Evolutionary conservation across 2,329 filamentous ascomycete genomes (phyloP).

Genomic region (Metarhizium anisopliae): DNA sequence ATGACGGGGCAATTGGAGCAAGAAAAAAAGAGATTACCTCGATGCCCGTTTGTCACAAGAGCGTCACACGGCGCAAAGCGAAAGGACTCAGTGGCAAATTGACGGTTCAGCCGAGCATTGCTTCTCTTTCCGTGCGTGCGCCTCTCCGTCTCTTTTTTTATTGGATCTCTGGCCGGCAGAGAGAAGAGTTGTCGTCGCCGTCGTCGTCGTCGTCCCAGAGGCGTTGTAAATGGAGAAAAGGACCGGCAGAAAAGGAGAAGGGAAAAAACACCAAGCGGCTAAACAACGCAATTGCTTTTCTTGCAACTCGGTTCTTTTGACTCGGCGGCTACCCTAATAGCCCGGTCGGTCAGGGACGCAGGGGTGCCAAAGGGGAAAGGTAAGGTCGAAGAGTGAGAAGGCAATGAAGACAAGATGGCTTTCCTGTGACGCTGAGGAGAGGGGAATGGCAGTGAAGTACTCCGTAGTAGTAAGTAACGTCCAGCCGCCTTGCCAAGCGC

Average conservation of each 20-base stretch:
- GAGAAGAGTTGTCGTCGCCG: neutral
- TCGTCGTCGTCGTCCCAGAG: neutral
- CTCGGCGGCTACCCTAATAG: neutral
- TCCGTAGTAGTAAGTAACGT: neutral
- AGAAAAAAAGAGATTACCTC: neutral
- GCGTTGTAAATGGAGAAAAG: neutral
- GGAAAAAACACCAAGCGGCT: neutral
- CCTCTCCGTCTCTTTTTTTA: neutral
- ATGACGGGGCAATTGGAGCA: neutral
- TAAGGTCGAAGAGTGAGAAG: neutral
- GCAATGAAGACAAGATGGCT: neutral
- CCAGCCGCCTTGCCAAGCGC: neutral
- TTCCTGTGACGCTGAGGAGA: neutral
- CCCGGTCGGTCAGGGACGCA: neutral
- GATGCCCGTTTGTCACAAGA: neutral
- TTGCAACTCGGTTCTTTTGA: neutral
- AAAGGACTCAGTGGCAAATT: neutral
- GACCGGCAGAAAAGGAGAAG: neutral
- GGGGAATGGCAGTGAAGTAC: neutral
- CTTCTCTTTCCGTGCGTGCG: neutral
- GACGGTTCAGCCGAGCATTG: slow-evolving; percentile 1
- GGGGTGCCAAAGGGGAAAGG: neutral
- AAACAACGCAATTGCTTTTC: neutral
- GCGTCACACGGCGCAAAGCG: neutral
- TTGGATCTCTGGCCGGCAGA: slow-evolving; percentile 7